Percentiles rank a stretch among this genome's conserved stretches.
Evolutionary conservation across 2,329 filamentous ascomycete genomes (phyloP).

Genomic region (Penicillium brevicompactum): DNA sequence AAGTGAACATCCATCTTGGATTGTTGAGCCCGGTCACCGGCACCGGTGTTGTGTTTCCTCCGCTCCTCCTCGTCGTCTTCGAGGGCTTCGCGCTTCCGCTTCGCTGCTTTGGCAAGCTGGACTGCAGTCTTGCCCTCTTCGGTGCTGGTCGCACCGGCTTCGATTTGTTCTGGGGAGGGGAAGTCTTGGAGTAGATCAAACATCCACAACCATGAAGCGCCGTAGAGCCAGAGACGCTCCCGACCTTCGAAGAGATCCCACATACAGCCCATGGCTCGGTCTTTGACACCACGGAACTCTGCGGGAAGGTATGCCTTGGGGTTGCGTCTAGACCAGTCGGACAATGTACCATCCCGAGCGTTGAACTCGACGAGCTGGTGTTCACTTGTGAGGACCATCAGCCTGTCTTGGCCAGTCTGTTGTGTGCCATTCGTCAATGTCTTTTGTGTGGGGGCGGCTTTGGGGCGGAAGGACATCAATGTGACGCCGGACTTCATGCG

Average conservation of each 20-base stretch:
- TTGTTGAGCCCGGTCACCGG: conserved; percentile 56
- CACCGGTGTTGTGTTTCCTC: conserved; percentile 54
- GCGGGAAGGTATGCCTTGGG: conserved; percentile 72
- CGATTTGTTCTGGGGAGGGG: conserved; percentile 37
- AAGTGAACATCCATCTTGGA: conserved; percentile 46
- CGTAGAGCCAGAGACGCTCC: conserved; percentile 84
- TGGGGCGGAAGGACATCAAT: conserved; percentile 67
- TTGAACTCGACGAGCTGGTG: conserved; percentile 78
- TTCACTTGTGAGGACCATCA: conserved; percentile 64
- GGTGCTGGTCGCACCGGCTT: conserved; percentile 25
- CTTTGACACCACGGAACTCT: conserved; percentile 72
- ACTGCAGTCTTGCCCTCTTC: conserved; percentile 26
- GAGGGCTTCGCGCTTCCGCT: conserved; percentile 46
- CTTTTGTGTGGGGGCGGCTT: conserved; percentile 17
- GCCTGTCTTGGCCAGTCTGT: conserved; percentile 55
- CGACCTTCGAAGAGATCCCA: conserved; percentile 68
- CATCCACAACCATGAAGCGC: conserved; percentile 86
- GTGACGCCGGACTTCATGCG: conserved; percentile 67
- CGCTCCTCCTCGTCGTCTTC: conserved; percentile 46
- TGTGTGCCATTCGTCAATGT: conserved; percentile 30
- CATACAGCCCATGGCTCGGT: conserved; percentile 78
- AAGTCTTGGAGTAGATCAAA: conserved; percentile 79
- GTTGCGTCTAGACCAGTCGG: conserved; percentile 84
- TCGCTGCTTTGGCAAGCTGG: conserved; percentile 31
- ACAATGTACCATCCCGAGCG: conserved; percentile 72